phyloP scores from a whole-genome alignment of 164 flowering plant species.

The Dillenia turbinata region DNA sequence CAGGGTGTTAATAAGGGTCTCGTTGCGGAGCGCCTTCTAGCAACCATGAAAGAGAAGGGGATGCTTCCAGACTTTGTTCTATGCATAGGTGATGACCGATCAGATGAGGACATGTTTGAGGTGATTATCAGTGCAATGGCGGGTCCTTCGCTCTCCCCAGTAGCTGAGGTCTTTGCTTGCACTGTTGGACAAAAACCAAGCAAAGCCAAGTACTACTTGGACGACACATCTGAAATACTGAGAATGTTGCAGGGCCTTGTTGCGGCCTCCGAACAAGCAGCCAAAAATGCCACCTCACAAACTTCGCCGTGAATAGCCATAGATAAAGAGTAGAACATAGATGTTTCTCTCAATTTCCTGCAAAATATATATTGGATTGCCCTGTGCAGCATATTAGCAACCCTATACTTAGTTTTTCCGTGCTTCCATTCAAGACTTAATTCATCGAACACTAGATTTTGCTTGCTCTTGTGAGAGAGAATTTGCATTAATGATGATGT shows the following conservation, averaged over 20 bases:
- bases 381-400: too few relatives aligned
- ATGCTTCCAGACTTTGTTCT: slow-evolving; percentile 47
- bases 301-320: too few relatives aligned
- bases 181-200: slow-evolving; percentile 57
- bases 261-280: slow-evolving; percentile 29
- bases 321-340: too few relatives aligned
- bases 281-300: slow-evolving; percentile 3
- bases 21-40: slow-evolving; percentile 39
- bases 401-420: too few relatives aligned
- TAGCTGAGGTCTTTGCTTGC: slow-evolving; percentile 54
- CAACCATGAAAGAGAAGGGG: slow-evolving; percentile 28
- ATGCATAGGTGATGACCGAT: slow-evolving; percentile 53
- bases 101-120: slow-evolving; percentile 59
- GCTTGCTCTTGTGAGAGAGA: too few relatives aligned
- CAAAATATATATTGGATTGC: too few relatives aligned
- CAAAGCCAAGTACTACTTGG: slow-evolving; percentile 47
- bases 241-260: slow-evolving; percentile 44
- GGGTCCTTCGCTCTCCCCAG: slow-evolving; percentile 33
- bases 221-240: slow-evolving; percentile 39
- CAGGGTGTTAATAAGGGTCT: slow-evolving; percentile 53
- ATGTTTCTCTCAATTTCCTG: too few relatives aligned
- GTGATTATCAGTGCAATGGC: slow-evolving; percentile 31
- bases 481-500: too few relatives aligned
- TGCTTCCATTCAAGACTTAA: too few relatives aligned
- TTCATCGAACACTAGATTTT: too few relatives aligned